These are phyloP conservation scores for Leccinellum albellum DNA, from an alignment of 768 basidiomycete genomes.

Conservation along the genomic window DNA sequence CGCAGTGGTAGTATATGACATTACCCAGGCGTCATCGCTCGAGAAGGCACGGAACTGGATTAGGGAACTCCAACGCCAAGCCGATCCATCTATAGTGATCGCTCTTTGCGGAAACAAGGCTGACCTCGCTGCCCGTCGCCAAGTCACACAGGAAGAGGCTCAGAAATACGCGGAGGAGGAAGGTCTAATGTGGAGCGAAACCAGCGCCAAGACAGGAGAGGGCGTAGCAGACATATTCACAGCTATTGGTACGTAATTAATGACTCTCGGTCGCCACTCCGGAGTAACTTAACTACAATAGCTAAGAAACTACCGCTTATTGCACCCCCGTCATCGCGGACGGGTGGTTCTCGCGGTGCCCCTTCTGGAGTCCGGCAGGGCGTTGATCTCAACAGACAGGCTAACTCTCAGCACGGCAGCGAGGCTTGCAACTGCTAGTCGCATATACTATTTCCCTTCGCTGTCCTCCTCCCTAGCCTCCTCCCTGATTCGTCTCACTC, in stretches of 20 bases:
- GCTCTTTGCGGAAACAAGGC: conserved; percentile 95
- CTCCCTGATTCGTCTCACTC: conserved; percentile 12
- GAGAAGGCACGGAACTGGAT: conserved; percentile 98
- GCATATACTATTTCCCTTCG: conserved; percentile 7
- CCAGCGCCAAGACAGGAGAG: conserved; percentile 85
- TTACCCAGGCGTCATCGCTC: conserved; percentile 86
- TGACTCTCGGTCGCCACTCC: background rate
- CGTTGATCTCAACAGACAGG: conserved; percentile 79
- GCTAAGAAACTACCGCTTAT: conserved; percentile 89
- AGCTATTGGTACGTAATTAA: conserved; percentile 63
- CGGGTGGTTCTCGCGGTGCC: conserved; percentile 49
- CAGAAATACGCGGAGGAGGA: conserved; percentile 92
- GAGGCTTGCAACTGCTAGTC: conserved; percentile 76
- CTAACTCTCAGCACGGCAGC: conserved; percentile 42
- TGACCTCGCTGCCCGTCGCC: conserved; percentile 80
- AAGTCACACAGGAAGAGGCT: conserved; percentile 84
- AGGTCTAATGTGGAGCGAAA: conserved; percentile 90
- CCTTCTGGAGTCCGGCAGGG: conserved; percentile 54
- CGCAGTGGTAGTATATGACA: conserved; percentile 94
- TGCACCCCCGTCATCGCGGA: conserved; percentile 62
- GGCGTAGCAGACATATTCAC: conserved; percentile 85
- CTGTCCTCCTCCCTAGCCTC: conserved; percentile 3
- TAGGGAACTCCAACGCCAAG: conserved; percentile 93
- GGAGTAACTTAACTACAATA: conserved; percentile 27
- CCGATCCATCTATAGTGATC: conserved; percentile 95